Evolutionary conservation across 495 filamentous ascomycete genomes (phyloP), one percentile per base, ranked within the genome.

Genomic region (Neurospora africana): DNA sequence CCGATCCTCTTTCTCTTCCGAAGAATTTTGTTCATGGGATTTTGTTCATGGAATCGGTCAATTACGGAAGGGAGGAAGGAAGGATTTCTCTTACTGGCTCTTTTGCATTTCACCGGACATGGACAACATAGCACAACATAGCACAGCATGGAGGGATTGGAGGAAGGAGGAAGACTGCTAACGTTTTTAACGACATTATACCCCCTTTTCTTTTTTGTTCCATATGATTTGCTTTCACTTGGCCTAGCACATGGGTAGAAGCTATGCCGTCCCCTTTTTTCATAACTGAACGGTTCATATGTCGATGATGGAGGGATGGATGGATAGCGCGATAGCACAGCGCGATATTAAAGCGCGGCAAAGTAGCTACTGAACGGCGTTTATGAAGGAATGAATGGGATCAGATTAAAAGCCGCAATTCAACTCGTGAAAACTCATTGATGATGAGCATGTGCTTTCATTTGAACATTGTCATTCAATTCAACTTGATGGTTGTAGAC

Each of bases 121-220:
- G 37, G 37, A 38, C 37, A 38, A 38, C 37, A 38, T 38, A 10
- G 44, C 19, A 44, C 21, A 33, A 65, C 15, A 65, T 58, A 47
- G 8, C 43, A 58, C 47, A 58, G 5, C 47, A 58, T 65, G 53
- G 53, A 33, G 3, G 23, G 30, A 65, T 33, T 7, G 7, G 53
- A 65, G 27, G 27, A 7, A 53, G 44, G 53, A 61, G 53, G 53
- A 65, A 61, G 53, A 65, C 6, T 65, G 53, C 53, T 65, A 65
- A 35, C 53, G 53, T 33, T 65, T 61, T 65, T 33, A 35, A 65
- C 53, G 53, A 65, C 15, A 65, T 65, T 65, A 65, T 65, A 65
- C 73, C 75, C 72, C 72, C 69, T 76, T 77, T 72, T 79, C 75
- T 76, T 78, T 72, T 37, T 69, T 71, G 73, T 78, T 75, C 44